These are phyloP conservation scores for Trichoderma erinaceum DNA, from an alignment of 495 filamentous ascomycete species.

Conservation along the genomic window DNA sequence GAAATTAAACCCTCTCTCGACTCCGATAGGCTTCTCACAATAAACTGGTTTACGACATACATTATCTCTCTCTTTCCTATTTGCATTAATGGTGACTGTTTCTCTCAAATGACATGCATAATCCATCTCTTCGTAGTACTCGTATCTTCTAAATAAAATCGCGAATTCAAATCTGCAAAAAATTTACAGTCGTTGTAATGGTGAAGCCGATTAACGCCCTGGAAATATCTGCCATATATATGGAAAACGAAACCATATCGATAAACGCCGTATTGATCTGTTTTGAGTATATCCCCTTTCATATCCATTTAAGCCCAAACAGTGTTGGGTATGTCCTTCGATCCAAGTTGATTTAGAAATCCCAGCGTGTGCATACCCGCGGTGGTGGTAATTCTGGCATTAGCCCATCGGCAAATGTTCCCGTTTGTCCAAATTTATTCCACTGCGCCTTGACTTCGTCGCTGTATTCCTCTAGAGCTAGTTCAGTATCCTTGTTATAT, in stretches of 20 bases:
- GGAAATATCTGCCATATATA: background rate
- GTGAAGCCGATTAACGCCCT: background rate
- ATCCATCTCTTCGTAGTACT: background rate
- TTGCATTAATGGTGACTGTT: background rate
- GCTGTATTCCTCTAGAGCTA: conserved; percentile 37
- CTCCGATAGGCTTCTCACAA: background rate
- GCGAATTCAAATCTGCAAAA: background rate
- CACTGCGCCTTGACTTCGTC: conserved; percentile 52
- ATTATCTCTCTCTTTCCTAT: background rate
- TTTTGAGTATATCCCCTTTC: background rate
- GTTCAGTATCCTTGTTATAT: conserved; percentile 48
- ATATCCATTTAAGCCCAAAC: background rate
- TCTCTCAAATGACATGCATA: too few species aligned
- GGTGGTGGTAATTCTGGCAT: conserved; percentile 69
- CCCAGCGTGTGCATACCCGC: conserved; percentile 65
- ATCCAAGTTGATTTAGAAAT: conserved; percentile 42
- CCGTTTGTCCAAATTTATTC: conserved; percentile 51
- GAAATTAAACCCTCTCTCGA: background rate
- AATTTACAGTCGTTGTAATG: background rate
- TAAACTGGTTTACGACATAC: conserved; percentile 11
- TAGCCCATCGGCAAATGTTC: conserved; percentile 54
- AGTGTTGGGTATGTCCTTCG: background rate
- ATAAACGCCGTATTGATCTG: conserved; percentile 5
- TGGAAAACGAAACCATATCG: conserved; percentile 1
- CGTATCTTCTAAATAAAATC: background rate